These are phyloP conservation scores for Lineolata rhizophorae DNA, from an alignment of 495 filamentous ascomycete species.

Conservation along the genomic window DNA sequence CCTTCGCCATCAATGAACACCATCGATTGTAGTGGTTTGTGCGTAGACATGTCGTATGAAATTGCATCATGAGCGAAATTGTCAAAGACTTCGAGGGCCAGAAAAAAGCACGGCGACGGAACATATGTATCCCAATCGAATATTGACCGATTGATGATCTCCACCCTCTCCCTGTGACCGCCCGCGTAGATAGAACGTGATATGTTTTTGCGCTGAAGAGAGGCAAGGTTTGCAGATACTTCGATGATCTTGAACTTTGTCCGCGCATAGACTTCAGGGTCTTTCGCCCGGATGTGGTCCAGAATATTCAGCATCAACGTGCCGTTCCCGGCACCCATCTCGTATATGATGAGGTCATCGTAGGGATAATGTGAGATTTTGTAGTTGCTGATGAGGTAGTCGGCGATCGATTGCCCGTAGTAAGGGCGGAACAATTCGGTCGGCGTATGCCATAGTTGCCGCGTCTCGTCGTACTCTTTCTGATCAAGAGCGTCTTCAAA, in stretches of 20 bases:
- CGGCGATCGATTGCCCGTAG: slow-evolving; percentile 89
- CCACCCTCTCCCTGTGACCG: slow-evolving; percentile 66
- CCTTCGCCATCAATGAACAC: slow-evolving; percentile 70
- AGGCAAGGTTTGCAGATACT: slow-evolving; percentile 62
- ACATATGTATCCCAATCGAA: slow-evolving; percentile 83
- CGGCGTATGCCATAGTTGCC: slow-evolving; percentile 96
- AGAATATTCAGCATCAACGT: slow-evolving; percentile 97
- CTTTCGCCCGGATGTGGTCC: slow-evolving; percentile 78
- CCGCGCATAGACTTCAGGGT: slow-evolving; percentile 81
- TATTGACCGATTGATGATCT: slow-evolving; percentile 84
- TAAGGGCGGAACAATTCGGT: slow-evolving; percentile 93
- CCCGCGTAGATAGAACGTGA: slow-evolving; percentile 34
- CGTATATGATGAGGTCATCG: slow-evolving; percentile 94
- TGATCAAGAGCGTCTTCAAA: slow-evolving; percentile 80
- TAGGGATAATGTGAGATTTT: slow-evolving; percentile 83
- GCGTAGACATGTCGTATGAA: slow-evolving; percentile 60
- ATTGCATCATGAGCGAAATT: slow-evolving; percentile 93
- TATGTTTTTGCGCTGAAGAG: slow-evolving; percentile 52
- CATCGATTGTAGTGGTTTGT: slow-evolving; percentile 57
- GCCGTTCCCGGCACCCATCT: slow-evolving; percentile 93
- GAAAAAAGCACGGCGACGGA: slow-evolving; percentile 82
- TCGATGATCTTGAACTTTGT: slow-evolving; percentile 93
- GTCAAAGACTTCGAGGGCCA: slow-evolving; percentile 96
- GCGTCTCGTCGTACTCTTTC: slow-evolving; percentile 41
- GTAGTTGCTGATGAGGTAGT: slow-evolving; percentile 90